Base-by-base conservation (phyloP, 2,329 filamentous ascomycete species). In the Didymella glomerata region DNA sequence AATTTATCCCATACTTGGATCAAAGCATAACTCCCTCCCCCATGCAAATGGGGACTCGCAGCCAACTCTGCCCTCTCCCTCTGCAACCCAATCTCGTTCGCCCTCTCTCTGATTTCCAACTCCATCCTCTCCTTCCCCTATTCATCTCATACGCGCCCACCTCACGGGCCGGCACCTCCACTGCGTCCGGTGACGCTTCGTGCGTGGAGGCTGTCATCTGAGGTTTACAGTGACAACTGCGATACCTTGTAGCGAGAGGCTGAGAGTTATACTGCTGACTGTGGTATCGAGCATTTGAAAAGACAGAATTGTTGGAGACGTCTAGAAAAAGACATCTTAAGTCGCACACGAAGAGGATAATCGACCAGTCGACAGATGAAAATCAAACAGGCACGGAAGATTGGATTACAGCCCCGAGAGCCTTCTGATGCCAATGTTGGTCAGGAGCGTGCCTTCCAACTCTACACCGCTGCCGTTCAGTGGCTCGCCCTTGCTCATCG, bases 401-500 rank as follows among this genome's bases (percentile, higher is more conserved):
- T 2, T 24, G 36, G n/a, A 7, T 64, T 52, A 71, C 14, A 71
- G 50, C 7, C 68, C 71, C 24, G 73, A 77, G 60, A 83, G 57
- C 45, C 77, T 73, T 62, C 80, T 75, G 13, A 83, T 62, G 2
- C 72, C 80, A 22, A 63, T 64, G 68, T 83, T 82, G 7, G 72
- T 63, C 36, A 81, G 42, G 48, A 77, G 54, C 22, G 75, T 69
- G 13, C 77, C 81, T 27, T 77, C 78, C 48, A 73, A 73, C 38
- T 76, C 69, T 4, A 82, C 70, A 22, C 74, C 78, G 5, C 67
- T 71, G 0, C 74, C 76, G 24, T 75, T 58, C 20, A 83, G 32
- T 40, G 74, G 74, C 51, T 74, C 70, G 1, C 81, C 81, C 65
- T 83, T 78, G 7, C 81, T 79, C 67, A 80, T 74, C 5, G 83